Evolutionary conservation across 352 stramenopile species (phyloP).

Genomic region (Phytopythium chamaehyphon): DNA sequence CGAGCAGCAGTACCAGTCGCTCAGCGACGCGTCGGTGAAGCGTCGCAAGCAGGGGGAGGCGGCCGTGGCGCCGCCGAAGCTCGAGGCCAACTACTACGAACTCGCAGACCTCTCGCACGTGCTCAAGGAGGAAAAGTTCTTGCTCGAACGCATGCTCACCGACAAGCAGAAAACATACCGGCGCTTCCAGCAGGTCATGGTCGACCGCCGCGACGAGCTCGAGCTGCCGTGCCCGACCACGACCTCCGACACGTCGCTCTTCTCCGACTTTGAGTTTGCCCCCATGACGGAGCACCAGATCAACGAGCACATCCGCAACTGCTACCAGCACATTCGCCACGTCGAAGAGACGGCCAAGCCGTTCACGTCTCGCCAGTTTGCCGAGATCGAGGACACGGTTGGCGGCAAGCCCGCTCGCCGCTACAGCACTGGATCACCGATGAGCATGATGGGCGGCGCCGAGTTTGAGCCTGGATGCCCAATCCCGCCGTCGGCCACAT

Average conservation of each 20-base stretch:
- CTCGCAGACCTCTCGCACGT: slow-evolving; percentile 49
- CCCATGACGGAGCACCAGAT: slow-evolving; percentile 52
- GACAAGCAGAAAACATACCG: slow-evolving; percentile 43
- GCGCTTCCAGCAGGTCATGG: slow-evolving; percentile 45
- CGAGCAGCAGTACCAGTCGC: slow-evolving; percentile 35
- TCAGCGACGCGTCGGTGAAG: slow-evolving; percentile 31
- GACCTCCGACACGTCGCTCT: slow-evolving; percentile 20
- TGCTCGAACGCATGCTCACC: slow-evolving; percentile 44
- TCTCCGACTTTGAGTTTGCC: slow-evolving; percentile 41
- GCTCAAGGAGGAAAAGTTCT: slow-evolving; percentile 58
- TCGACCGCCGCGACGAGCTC: slow-evolving; percentile 44
- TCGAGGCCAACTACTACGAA: slow-evolving; percentile 45
- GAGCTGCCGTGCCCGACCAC: slow-evolving; percentile 33
- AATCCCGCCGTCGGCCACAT: slow-evolving; percentile 45
- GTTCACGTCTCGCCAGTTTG: slow-evolving; percentile 24
- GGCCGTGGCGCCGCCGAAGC: slow-evolving; percentile 3
- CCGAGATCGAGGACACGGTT: slow-evolving; percentile 13
- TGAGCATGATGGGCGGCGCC: slow-evolving; percentile 3
- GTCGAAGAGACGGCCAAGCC: slow-evolving; percentile 45
- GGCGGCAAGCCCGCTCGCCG: slow-evolving; percentile 1
- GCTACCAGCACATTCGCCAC: slow-evolving; percentile 50
- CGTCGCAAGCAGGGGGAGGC: slow-evolving; percentile 10
- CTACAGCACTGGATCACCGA: slow-evolving; percentile 5
- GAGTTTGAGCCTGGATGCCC: slow-evolving; percentile 11
- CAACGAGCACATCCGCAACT: slow-evolving; percentile 46